A percentile compares a stretch with the other conserved stretches of the same genome.
Conservation (phyloP, 1,284 basidiomycete genomes). For the Pseudozyma thailandica region DNA sequence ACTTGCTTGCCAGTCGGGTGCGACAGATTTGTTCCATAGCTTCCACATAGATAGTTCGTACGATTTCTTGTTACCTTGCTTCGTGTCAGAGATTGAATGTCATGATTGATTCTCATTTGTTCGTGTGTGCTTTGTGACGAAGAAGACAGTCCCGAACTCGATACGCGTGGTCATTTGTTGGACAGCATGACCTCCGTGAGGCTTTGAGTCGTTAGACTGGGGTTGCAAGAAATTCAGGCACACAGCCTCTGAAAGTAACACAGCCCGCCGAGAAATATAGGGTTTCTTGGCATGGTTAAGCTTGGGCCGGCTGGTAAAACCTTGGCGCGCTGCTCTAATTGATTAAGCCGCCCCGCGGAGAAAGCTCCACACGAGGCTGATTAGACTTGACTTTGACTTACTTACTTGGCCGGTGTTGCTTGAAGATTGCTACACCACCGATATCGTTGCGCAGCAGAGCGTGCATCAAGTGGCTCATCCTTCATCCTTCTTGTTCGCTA, state of each 20-base stretch:
- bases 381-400: too few species aligned
- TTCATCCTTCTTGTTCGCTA: too few species aligned
- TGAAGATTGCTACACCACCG: too few species aligned
- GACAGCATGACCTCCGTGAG: background rate
- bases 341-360: too few species aligned
- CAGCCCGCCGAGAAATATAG: background rate
- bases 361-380: too few species aligned
- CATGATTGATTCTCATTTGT: constrained; percentile 33
- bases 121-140: background rate
- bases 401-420: too few species aligned
- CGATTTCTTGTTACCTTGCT: constrained; percentile 36
- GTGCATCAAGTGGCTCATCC: too few species aligned
- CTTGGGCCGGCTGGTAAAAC: too few species aligned
- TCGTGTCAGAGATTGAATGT: constrained; percentile 40
- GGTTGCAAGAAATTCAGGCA: background rate
- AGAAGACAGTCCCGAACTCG: background rate
- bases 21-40: constrained; percentile 7
- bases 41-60: constrained; percentile 34
- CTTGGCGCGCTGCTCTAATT: too few species aligned
- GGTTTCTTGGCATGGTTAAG: background rate
- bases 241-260: background rate
- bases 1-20: background rate
- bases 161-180: background rate
- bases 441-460: too few species aligned
- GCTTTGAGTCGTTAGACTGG: background rate